phyloP scores from a whole-genome alignment of 306 rosid genomes.

The Quillaja saponaria region DNA sequence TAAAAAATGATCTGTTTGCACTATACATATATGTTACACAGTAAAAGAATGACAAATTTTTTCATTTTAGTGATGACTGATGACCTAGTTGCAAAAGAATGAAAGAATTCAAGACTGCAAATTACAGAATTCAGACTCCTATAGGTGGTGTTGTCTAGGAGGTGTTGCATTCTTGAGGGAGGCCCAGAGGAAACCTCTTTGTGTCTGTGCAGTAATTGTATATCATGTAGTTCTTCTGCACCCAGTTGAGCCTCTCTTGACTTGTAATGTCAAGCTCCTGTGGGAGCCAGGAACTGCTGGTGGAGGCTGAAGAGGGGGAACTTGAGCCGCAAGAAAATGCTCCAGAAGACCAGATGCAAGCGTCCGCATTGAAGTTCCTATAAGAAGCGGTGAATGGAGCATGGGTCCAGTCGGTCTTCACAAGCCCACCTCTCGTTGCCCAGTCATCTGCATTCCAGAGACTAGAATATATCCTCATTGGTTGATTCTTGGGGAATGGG shows the following conservation, averaged over 20 bases:
- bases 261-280: constrained; percentile 44
- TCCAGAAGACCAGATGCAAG: constrained; percentile 54
- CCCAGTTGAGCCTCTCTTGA: constrained; percentile 46
- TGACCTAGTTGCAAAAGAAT: constrained; percentile 21
- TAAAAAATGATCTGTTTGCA: constrained; percentile 5
- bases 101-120: constrained; percentile 31
- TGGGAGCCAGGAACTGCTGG: constrained; percentile 37
- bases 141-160: constrained; percentile 5
- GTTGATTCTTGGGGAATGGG: constrained; percentile 64
- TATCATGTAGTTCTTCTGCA: constrained; percentile 66
- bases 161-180: constrained; percentile 53
- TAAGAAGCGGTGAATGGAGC: constrained; percentile 77
- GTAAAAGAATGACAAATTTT: constrained; percentile 4
- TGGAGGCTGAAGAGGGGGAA: constrained; percentile 20
- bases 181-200: constrained; percentile 60
- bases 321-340: constrained; percentile 51
- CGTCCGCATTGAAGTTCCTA: constrained; percentile 57
- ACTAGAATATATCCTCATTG: constrained; percentile 69
- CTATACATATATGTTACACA: no score
- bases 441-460: constrained; percentile 82
- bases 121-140: constrained; percentile 3
- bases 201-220: constrained; percentile 64
- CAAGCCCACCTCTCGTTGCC: constrained; percentile 82
- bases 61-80: background rate
- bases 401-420: constrained; percentile 66